phyloP scores from a whole-genome alignment of 345 rosid species.

The Lumnitzera racemosa region DNA sequence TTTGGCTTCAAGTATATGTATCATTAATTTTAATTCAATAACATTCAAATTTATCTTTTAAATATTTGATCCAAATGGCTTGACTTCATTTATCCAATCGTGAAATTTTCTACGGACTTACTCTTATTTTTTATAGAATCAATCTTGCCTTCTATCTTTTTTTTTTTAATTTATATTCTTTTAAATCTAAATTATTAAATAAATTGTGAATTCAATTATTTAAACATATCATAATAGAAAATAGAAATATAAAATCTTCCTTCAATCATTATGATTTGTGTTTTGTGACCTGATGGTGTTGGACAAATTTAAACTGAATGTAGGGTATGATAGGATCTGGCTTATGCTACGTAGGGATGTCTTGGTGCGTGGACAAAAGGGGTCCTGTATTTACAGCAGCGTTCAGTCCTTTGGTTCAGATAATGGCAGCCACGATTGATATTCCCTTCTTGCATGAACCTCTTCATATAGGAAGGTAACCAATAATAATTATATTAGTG shows the following conservation, averaged over 20 bases:
- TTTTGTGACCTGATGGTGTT: background rate
- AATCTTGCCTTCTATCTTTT: too few species aligned
- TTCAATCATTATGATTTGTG: background rate
- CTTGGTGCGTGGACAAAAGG: constrained; percentile 62
- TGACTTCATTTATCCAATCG: background rate
- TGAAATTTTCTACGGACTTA: too few species aligned
- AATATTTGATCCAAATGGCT: background rate
- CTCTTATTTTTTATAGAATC: too few species aligned
- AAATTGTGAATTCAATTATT: too few species aligned
- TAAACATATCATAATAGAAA: too few species aligned
- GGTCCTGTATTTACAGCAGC: constrained; percentile 64
- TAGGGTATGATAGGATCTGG: constrained; percentile 63
- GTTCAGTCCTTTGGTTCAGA: constrained; percentile 55
- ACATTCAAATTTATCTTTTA: background rate
- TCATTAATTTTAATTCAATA: too few species aligned
- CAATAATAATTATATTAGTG: background rate
- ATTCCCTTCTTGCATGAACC: constrained; percentile 47
- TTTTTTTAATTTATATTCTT: too few species aligned
- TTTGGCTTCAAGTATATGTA: too few species aligned
- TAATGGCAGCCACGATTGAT: constrained; percentile 45
- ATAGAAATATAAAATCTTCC: too few species aligned
- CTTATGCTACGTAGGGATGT: constrained; percentile 48
- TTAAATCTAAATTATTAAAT: too few species aligned
- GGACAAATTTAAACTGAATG: background rate
- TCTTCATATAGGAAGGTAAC: constrained; percentile 56